Conservation (phyloP, 1,284 basidiomycete genomes). For the Afroboletus lepidellus region DNA sequence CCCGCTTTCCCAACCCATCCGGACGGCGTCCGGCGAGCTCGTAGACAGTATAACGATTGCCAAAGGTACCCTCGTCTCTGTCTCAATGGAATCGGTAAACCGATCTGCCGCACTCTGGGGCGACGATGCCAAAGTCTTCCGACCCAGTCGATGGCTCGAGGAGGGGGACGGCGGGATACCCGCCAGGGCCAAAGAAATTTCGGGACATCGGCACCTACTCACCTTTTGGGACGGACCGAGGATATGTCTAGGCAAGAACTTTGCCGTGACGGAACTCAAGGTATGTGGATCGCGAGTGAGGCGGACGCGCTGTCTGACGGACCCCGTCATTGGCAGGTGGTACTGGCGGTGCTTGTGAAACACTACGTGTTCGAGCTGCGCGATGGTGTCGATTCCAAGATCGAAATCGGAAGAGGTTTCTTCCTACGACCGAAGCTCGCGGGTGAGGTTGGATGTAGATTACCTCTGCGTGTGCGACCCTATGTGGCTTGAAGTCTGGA, state of each 20-base stretch:
- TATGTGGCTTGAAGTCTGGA: conserved; percentile 7
- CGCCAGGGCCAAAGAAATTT: conserved; percentile 35
- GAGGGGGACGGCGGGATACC: conserved; percentile 12
- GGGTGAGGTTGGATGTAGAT: conserved; percentile 21
- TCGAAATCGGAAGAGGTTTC: conserved; percentile 17
- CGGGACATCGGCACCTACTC: conserved; percentile 41
- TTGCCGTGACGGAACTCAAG: conserved; percentile 48
- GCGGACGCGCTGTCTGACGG: neutral
- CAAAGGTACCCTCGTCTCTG: conserved; percentile 43
- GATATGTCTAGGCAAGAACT: conserved; percentile 41
- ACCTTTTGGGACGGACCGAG: conserved; percentile 42
- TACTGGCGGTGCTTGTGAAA: conserved; percentile 22
- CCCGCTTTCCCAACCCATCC: too few relatives aligned
- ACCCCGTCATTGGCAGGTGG: conserved; percentile 6
- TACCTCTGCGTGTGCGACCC: conserved; percentile 23
- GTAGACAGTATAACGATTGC: conserved; percentile 38
- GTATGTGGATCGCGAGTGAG: conserved; percentile 22
- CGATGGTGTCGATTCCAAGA: conserved; percentile 17
- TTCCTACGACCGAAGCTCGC: conserved; percentile 22
- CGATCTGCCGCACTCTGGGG: conserved; percentile 48
- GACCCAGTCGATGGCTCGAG: conserved; percentile 40
- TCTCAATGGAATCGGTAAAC: conserved; percentile 47
- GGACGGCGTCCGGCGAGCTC: too few relatives aligned
- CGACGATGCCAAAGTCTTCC: conserved; percentile 35
- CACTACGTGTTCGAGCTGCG: conserved; percentile 22